Percentiles rank a stretch among this genome's conserved stretches.
Evolutionary conservation across 371 early-diverging fungal species (phyloP).

Genomic region (Rhizopus delemar): DNA sequence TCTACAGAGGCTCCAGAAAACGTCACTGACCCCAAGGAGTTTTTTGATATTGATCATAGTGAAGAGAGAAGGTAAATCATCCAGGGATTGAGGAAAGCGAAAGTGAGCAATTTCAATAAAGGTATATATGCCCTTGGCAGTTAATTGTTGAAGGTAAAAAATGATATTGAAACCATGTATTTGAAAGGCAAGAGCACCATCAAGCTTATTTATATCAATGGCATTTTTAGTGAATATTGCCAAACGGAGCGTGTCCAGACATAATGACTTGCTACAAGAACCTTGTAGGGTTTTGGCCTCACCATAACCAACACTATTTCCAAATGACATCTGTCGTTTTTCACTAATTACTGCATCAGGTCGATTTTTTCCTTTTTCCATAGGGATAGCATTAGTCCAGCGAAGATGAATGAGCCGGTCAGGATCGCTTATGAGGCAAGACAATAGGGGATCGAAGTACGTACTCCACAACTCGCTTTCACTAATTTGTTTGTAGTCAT

Average conservation of each 20-base stretch:
- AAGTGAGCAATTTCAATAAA: constrained; percentile 32
- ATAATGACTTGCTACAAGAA: constrained; percentile 15
- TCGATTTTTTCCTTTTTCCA: constrained; percentile 27
- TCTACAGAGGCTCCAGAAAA: constrained; percentile 28
- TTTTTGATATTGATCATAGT: constrained; percentile 25
- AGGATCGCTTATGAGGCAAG: constrained; percentile 30
- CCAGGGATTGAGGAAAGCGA: constrained; percentile 28
- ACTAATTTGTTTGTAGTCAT: constrained; percentile 24
- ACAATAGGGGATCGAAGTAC: constrained; percentile 34
- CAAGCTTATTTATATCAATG: constrained; percentile 28
- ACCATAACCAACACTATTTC: constrained; percentile 19
- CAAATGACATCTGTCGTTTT: constrained; percentile 23
- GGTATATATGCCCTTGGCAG: constrained; percentile 28
- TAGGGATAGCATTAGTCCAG: constrained; percentile 31
- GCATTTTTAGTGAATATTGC: constrained; percentile 31
- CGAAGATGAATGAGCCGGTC: constrained; percentile 27
- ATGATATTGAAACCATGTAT: constrained; percentile 30
- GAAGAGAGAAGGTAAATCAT: constrained; percentile 27
- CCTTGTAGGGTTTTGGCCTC: constrained; percentile 15
- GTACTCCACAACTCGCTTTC: constrained; percentile 41
- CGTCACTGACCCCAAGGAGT: constrained; percentile 24
- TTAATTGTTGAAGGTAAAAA: constrained; percentile 23
- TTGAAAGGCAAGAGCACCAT: constrained; percentile 31
- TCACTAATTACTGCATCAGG: constrained; percentile 31
- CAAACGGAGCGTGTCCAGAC: constrained; percentile 26